Evolutionary conservation across 768 basidiomycete species (phyloP).

Genomic region (Leccinum rimulosum): DNA sequence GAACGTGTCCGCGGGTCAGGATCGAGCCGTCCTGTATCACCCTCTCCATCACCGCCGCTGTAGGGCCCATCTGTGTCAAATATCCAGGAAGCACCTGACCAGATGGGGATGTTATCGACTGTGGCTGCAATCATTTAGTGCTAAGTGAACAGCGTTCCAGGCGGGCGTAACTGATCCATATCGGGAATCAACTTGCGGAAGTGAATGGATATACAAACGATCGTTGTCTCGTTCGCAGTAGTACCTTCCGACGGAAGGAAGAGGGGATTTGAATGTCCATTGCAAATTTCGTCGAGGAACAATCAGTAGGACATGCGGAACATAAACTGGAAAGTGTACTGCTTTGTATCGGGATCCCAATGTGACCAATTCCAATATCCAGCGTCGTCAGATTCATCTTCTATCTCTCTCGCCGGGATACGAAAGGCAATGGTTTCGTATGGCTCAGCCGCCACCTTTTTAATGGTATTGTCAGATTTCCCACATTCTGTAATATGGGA

Average conservation of each 20-base stretch:
- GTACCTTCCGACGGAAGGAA: conserved; percentile 4
- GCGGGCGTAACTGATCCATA: conserved; percentile 12
- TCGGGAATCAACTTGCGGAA: neutral
- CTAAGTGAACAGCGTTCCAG: neutral
- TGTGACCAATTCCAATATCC: conserved; percentile 97
- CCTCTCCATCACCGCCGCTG: conserved; percentile 1
- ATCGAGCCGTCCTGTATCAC: neutral
- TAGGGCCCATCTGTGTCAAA: neutral
- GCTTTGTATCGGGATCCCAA: conserved; percentile 99
- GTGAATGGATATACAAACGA: neutral
- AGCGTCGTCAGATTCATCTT: conserved; percentile 89
- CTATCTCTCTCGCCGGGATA: conserved; percentile 95
- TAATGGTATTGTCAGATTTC: conserved; percentile 29
- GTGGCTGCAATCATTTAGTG: neutral
- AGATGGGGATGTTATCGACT: neutral
- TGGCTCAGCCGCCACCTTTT: conserved; percentile 95
- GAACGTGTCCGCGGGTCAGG: neutral
- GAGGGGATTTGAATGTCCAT: conserved; percentile 2
- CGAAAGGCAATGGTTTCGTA: conserved; percentile 99
- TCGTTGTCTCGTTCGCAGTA: neutral
- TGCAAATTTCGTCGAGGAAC: conserved; percentile 10
- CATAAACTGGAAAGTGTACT: conserved; percentile 98
- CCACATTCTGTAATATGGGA: neutral
- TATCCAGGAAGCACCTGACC: neutral
- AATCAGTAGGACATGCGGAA: conserved; percentile 58